A percentile compares a stretch with the other conserved stretches of the same genome.
Evolutionary conservation across 140 eudicot genomes (phyloP).

Genomic region (Ambrosia hybrid): DNA sequence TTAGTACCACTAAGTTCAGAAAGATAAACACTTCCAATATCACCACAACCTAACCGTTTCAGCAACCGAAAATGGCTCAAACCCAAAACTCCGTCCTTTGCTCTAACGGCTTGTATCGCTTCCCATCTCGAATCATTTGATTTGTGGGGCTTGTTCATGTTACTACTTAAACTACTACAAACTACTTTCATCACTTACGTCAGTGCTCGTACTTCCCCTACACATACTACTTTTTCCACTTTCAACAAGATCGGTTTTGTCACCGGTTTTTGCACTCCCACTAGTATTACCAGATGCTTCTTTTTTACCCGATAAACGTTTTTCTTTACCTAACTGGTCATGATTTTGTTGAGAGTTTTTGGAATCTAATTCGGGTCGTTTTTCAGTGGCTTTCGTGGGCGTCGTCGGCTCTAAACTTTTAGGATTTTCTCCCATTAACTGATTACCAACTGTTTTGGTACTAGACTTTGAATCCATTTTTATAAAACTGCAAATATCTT

Average conservation of each 20-base stretch:
- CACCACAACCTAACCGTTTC: conserved; percentile 89
- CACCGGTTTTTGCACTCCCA: conserved; percentile 61
- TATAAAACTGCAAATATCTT: conserved; percentile 4
- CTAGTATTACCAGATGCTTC: conserved; percentile 54
- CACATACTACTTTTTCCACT: conserved; percentile 82
- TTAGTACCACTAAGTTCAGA: conserved; percentile 79
- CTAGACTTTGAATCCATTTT: conserved; percentile 64
- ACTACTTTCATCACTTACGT: conserved; percentile 86
- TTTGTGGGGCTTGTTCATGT: conserved; percentile 83
- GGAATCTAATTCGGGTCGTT: conserved; percentile 24
- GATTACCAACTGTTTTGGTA: conserved; percentile 33
- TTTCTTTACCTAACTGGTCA: conserved; percentile 48
- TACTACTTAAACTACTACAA: conserved; percentile 78
- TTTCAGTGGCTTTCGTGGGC: conserved; percentile 34
- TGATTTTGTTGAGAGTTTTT: conserved; percentile 27
- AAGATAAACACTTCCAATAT: conserved; percentile 89
- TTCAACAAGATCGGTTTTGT: conserved; percentile 59
- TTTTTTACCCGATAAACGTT: conserved; percentile 40
- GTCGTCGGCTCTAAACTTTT: conserved; percentile 39
- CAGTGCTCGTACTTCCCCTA: conserved; percentile 73
- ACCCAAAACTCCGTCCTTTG: conserved; percentile 70
- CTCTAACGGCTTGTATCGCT: conserved; percentile 77
- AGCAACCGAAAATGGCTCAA: conserved; percentile 78
- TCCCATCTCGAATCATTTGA: conserved; percentile 88
- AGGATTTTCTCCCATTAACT: conserved; percentile 28